Evolutionary conservation across 306 rosid genomes (phyloP), one percentile per base, ranked within the genome.

Genomic region (Medicago lupulina): DNA sequence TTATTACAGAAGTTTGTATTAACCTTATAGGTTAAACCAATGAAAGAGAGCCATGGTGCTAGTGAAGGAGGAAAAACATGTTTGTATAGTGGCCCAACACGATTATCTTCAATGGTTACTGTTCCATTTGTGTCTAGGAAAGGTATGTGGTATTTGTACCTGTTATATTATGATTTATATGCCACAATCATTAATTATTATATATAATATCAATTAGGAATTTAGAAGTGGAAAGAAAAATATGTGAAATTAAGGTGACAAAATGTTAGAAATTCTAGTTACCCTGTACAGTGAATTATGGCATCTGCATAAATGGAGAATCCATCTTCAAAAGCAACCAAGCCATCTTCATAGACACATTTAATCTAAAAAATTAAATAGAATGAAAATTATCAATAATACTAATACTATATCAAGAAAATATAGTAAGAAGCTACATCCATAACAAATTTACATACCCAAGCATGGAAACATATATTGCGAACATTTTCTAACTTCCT

Each of bases 31-130:
- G 40, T 39, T 55, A 83, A 63, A 28, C 87, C 86, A 28, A 83
- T 58, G 78, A 83, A 83, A 34, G 87, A 79, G 19, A 83, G 84
- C 57, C 68, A 70, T 57, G 87, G 87, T 57, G 87, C 79, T 28
- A 83, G 14, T 25, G 81, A 47, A 64, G 87, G 87, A 75, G 87
- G 87, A 58, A 83, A 83, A 59, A 83, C 81, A 0, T 79, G 87
- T 50, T 83, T 83, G 84, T 79, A 83, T 18, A 83, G 54, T 47
- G 87, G 87, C 15, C 84, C 87, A 17, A 83, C 81, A 12, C 87
- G 84, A 49, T 75, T 83, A 66, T 79, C 81, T 4, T 83, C 84
- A 75, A 76, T 19, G 18, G 73, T 79, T 28, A 83, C 64, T 65
- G 41, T 41, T 65, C 81, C 84, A 71, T 76, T 71, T 38, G 81